phyloP scores from a whole-genome alignment of 257 asterid genomes.

The Echites panduratus region DNA sequence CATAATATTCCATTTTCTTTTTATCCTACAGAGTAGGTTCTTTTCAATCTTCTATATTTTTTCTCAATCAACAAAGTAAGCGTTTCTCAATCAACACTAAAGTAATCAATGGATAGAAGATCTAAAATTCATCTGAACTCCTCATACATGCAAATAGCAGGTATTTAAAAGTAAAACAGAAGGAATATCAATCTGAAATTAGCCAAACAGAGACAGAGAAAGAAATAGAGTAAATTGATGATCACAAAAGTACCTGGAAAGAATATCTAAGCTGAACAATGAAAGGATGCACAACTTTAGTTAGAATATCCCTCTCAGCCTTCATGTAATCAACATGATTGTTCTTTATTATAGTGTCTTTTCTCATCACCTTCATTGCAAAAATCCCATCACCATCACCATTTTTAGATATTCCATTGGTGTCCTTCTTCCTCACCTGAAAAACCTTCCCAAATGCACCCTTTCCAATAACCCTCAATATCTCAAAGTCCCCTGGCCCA shows the following conservation, averaged over 20 bases:
- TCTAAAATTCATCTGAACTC: not conserved
- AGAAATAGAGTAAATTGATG: not conserved
- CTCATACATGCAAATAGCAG: not conserved
- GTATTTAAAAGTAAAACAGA: not conserved
- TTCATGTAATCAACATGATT: conserved; percentile 89
- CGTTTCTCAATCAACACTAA: not conserved
- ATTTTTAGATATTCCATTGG: not conserved
- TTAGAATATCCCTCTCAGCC: conserved; percentile 92
- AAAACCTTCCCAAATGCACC: conserved; percentile 96
- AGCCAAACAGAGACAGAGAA: not conserved
- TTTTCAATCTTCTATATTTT: not conserved
- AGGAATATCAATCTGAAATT: not conserved
- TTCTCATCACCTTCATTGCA: conserved; percentile 93
- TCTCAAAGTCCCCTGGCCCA: conserved; percentile 83
- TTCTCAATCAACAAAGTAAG: not conserved
- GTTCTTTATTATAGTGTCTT: conserved; percentile 80
- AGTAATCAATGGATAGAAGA: not conserved
- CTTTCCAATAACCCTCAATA: conserved; percentile 78
- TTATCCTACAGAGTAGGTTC: not conserved
- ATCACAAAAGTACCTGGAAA: conserved; percentile 50
- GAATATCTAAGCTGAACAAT: conserved; percentile 81
- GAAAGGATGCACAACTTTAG: conserved; percentile 86
- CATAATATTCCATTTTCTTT: not conserved
- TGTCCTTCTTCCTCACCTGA: conserved; percentile 68
- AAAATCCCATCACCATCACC: conserved; percentile 65